Percentiles rank a stretch among this genome's conserved stretches.
These are phyloP conservation scores for Sporisorium exsertum DNA, from an alignment of 1,284 basidiomycete species.

Conservation along the genomic window DNA sequence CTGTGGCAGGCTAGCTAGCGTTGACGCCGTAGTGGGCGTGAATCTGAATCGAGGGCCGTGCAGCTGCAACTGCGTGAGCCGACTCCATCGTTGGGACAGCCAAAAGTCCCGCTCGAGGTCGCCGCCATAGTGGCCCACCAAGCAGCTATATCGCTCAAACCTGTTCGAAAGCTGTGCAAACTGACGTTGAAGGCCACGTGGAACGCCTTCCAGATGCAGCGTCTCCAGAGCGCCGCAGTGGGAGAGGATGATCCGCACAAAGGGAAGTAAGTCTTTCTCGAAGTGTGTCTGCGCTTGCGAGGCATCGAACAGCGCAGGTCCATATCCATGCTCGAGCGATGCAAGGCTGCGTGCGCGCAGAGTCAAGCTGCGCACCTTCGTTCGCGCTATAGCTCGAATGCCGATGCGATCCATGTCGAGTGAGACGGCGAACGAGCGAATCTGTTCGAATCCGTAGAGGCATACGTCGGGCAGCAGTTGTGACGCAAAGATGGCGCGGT, in stretches of 20 bases:
- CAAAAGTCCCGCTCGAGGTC: constrained; percentile 35
- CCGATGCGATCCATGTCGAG: constrained; percentile 27
- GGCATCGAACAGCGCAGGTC: constrained; percentile 41
- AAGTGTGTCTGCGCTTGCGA: constrained; percentile 37
- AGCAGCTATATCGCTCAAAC: constrained; percentile 14
- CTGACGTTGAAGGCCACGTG: constrained; percentile 4
- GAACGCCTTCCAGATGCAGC: constrained; percentile 31
- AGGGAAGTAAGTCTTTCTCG: constrained; percentile 16
- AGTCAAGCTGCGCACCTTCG: constrained; percentile 10
- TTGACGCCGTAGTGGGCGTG: constrained; percentile 2
- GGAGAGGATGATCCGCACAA: constrained; percentile 16
- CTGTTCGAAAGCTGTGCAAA: background rate
- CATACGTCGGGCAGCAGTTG: constrained; percentile 14
- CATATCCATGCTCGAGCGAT: constrained; percentile 5
- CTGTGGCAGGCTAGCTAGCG: constrained; percentile 10
- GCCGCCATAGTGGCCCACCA: constrained; percentile 32
- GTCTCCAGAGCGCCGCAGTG: constrained; percentile 9
- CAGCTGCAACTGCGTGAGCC: constrained; percentile 26
- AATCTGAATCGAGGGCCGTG: constrained; percentile 37
- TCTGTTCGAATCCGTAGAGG: constrained; percentile 22
- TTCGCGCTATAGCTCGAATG: constrained; percentile 9
- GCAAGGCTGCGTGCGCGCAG: constrained; percentile 10
- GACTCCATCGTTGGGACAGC: constrained; percentile 14
- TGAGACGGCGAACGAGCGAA: constrained; percentile 21
- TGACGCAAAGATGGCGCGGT: constrained; percentile 18